A percentile compares a stretch with the other conserved stretches of the same genome.
Conservation (phyloP, 352 stramenopile species). For the Globisporangium recalcitrans region DNA sequence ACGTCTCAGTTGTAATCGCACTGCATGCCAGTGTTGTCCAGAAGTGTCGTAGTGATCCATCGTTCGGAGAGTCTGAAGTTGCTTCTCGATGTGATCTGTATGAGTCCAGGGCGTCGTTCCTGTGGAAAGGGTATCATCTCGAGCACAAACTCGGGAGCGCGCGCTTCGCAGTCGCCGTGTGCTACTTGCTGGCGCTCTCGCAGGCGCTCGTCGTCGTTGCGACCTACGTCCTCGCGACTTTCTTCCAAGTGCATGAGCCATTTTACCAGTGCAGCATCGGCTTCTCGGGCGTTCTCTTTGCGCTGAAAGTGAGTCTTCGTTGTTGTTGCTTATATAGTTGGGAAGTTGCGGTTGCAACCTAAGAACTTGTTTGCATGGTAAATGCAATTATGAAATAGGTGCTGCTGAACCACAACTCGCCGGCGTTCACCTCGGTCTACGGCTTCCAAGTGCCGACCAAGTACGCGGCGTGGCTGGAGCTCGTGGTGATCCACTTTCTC, state of each 20-base stretch:
- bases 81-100: conserved; percentile 1
- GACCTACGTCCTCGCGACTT: conserved; percentile 27
- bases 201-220: conserved; percentile 53
- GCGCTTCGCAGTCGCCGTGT: conserved; percentile 43
- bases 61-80: background rate
- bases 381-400: conserved; percentile 36
- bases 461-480: conserved; percentile 86
- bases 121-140: conserved; percentile 84
- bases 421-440: conserved; percentile 54
- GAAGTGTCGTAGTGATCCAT: background rate
- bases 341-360: too few relatives aligned
- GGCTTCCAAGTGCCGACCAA: conserved; percentile 79
- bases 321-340: too few relatives aligned
- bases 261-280: conserved; percentile 64
- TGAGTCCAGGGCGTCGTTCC: conserved; percentile 54
- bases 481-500: conserved; percentile 78
- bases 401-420: conserved; percentile 74
- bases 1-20: conserved; percentile 20
- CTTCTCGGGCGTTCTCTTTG: conserved; percentile 75
- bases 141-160: conserved; percentile 48
- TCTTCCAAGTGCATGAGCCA: conserved; percentile 19
- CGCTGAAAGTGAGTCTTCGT: conserved; percentile 70
- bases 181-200: conserved; percentile 53
- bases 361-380: too few relatives aligned
- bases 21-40: background rate